Evolutionary conservation across 768 basidiomycete genomes (phyloP).

Genomic region (Mycena rebaudengoi): DNA sequence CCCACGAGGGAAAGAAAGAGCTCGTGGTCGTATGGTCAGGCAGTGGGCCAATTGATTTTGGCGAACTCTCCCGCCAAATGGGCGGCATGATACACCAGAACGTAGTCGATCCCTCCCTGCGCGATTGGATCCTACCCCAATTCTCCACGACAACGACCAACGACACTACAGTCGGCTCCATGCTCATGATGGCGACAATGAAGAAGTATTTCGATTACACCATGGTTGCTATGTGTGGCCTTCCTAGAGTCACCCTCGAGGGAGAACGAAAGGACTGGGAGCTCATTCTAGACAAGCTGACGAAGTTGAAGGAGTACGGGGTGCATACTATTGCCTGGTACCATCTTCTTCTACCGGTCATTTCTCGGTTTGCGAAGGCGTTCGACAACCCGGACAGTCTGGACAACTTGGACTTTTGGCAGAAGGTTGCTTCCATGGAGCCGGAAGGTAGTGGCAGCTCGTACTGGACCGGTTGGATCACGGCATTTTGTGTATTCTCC

Average conservation of each 20-base stretch:
- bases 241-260: conserved; percentile 54
- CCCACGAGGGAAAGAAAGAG: conserved; percentile 34
- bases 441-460: not conserved
- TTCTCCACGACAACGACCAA: conserved; percentile 53
- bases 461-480: not conserved
- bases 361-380: conserved; percentile 44
- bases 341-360: conserved; percentile 48
- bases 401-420: conserved; percentile 6
- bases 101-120: conserved; percentile 38
- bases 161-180: conserved; percentile 46
- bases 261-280: conserved; percentile 52
- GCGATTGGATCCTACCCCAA: conserved; percentile 51
- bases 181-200: conserved; percentile 52
- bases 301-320: conserved; percentile 49
- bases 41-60: conserved; percentile 4
- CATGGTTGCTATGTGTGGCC: conserved; percentile 45
- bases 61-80: conserved; percentile 33
- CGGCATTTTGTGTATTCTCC: conserved; percentile 8
- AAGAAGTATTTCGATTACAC: conserved; percentile 48
- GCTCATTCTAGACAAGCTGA: conserved; percentile 42
- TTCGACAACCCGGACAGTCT: conserved; percentile 33
- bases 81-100: conserved; percentile 32
- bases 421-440: not conserved
- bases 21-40: conserved; percentile 7
- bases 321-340: conserved; percentile 43